phyloP scores from a whole-genome alignment of 768 basidiomycete genomes.

The Cystoderma amianthinum region DNA sequence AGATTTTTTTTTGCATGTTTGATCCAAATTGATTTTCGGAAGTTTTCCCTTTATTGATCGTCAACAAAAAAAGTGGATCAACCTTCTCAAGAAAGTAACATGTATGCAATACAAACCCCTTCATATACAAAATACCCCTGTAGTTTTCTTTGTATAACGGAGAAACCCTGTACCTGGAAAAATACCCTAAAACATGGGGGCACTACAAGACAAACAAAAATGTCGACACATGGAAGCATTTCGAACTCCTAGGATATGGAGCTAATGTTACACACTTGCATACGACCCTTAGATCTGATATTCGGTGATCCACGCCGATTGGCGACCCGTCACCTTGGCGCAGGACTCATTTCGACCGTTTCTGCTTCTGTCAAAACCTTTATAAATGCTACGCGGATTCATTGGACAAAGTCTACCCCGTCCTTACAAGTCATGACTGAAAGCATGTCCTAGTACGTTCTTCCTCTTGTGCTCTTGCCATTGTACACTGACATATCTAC shows the following conservation, averaged over 20 bases:
- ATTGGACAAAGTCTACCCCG: slow-evolving; percentile 24
- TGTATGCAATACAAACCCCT: neutral
- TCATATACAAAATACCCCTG: neutral
- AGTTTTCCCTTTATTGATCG: too few relatives aligned
- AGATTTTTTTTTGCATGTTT: too few relatives aligned
- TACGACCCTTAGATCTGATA: slow-evolving; percentile 70
- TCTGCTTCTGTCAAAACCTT: slow-evolving; percentile 28
- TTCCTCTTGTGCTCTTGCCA: slow-evolving; percentile 5
- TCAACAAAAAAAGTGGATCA: neutral
- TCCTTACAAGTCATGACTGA: slow-evolving; percentile 41
- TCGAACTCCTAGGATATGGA: slow-evolving; percentile 36
- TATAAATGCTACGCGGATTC: slow-evolving; percentile 48
- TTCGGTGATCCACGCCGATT: slow-evolving; percentile 52
- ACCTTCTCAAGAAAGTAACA: neutral
- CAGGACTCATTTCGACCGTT: slow-evolving; percentile 31
- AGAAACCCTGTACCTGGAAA: slow-evolving; percentile 28
- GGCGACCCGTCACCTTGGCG: slow-evolving; percentile 31
- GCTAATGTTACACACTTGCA: slow-evolving; percentile 33
- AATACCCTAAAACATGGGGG: slow-evolving; percentile 23
- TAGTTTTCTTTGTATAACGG: slow-evolving; percentile 12
- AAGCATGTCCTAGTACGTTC: slow-evolving; percentile 48
- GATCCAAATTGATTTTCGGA: too few relatives aligned
- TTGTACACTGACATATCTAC: slow-evolving; percentile 12
- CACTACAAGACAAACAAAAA: slow-evolving; percentile 33
- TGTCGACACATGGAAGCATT: slow-evolving; percentile 31